These are phyloP conservation scores for Limnomonas spitsbergensis DNA, from an alignment of 139 green algal species.

Conservation along the genomic window DNA sequence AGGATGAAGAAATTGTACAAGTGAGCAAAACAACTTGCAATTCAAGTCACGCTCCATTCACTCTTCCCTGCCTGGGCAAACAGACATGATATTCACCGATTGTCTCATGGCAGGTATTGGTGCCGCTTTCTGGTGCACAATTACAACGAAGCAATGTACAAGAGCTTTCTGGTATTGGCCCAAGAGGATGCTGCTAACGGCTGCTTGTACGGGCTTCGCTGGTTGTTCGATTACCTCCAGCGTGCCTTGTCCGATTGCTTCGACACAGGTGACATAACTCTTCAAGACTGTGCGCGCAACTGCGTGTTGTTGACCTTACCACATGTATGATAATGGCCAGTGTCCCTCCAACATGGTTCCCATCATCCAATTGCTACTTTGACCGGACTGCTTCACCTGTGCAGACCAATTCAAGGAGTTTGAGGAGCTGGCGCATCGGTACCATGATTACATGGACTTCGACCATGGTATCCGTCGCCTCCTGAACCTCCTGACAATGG, in stretches of 20 bases:
- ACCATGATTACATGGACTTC: conserved; percentile 13
- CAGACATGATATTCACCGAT: neutral
- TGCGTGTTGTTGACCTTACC: too few relatives aligned
- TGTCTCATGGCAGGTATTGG: neutral
- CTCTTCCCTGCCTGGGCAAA: too few relatives aligned
- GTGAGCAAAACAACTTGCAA: too few relatives aligned
- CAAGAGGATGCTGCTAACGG: conserved; percentile 7
- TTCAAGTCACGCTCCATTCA: too few relatives aligned
- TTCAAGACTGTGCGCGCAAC: too few relatives aligned
- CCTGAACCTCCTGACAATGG: neutral
- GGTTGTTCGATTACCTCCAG: neutral
- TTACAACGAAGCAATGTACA: conserved; percentile 6
- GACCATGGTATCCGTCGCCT: neutral
- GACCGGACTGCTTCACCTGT: too few relatives aligned
- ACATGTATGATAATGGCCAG: too few relatives aligned
- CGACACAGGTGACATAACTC: neutral
- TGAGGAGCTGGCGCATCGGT: conserved; percentile 1
- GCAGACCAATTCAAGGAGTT: conserved; percentile 7
- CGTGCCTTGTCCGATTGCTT: neutral
- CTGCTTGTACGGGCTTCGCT: neutral
- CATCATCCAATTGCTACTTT: too few relatives aligned
- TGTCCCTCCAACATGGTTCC: too few relatives aligned
- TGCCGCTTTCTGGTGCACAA: neutral
- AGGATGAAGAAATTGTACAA: neutral
- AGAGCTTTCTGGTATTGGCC: conserved; percentile 2